Base-by-base conservation (phyloP, 2,329 filamentous ascomycete genomes). In the Sclerotinia glacialis region DNA sequence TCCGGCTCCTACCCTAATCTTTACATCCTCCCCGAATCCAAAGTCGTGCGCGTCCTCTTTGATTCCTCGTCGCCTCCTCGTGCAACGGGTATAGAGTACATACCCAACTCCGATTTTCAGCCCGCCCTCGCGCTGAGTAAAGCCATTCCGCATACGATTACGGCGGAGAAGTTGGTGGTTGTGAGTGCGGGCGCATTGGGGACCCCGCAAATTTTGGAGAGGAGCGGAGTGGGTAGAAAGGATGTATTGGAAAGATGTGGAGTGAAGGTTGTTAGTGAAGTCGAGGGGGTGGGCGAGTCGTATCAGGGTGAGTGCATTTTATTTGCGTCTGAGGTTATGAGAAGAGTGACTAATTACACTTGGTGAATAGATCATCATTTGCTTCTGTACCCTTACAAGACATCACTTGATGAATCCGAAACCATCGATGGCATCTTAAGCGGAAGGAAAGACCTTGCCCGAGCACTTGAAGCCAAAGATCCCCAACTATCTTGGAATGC, bases 61-160 rank as follows among this genome's bases (percentile, higher is more conserved):
- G 79, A 83, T 5, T 78, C 80, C 3, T 80, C 79, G 34, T 71
- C 72, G 26, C 74, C 74, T 28, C 85, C 80, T 52, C 75, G 78
- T 49, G 88, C 87, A 3, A 78, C 81, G 0, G 87, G 86, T 0
- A 81, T 90, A 2, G 84, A 89, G 71, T 86, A 83, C 69, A 79
- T 82, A 26, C 81, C 82, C 37, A 84, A 81, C 69, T 76, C 78
- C 18, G 77, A 77, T 2, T 80, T 79, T 71, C 77, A 82, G 64
- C 78, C 76, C 37, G 62, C 67, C 4, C 54, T 74, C 23, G 67
- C 72, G 26, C 69, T 74, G 65, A 68, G 72, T 65, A 74, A 76
- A 70, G 71, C 74, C 42, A 40, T 74, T 21, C 71, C 73, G 58
- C 74, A 75, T 34, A 78, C 71, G 0, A 76, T 87, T 23, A 79